Evolutionary conservation across 805 yeast genomes (phyloP), one percentile per base, ranked within the genome.

Genomic region (Ogataea nonfermentans): DNA sequence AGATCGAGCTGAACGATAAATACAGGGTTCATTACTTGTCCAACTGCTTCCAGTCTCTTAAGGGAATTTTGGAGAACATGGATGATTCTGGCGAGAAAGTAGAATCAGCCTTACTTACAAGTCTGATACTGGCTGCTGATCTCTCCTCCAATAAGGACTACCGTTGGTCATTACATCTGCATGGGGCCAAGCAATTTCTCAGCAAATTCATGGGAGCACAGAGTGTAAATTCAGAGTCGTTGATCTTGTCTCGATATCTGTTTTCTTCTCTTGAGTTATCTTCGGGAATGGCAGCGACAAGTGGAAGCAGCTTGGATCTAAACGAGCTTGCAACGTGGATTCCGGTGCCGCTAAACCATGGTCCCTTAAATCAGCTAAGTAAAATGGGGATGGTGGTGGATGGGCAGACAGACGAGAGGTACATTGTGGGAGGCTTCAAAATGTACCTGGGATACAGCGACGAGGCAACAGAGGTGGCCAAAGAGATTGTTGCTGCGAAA

Each of bases 21-120:
- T 79, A 16, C 71, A 74, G 61, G 12, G 76, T 79, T 45, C 71
- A 72, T 24, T 83, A 83, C 52, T 58, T 83, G 13, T 73, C 83
- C n/a, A 74, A 70, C 43, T 83, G 90, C 54, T 63, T 83, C 41
- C 73, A 73, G 41, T 68, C 79, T 4, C 60, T 83, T 16, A 79
- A 79, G 35, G 68, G 68, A 11, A 73, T 54, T 55, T 65, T 62
- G 51, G 69, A 57, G 57, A 67, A 47, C 61, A 64, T 38, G 30
- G 49, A 28, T 57, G 62, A 41, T 59, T 63, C 34, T 12, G 44
- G 51, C 37, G 69, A 71, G 15, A 77, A 81, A 49, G 75, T 80
- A 14, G 89, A 81, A 47, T 76, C 84, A 1, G 76, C 82, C 3
- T 65, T 82, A 9, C 57, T 83, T 13, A 82, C 90, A 0, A 83